Conservation (phyloP, 169 alveolate genomes). For the Cryptosporidium ryanae region DNA sequence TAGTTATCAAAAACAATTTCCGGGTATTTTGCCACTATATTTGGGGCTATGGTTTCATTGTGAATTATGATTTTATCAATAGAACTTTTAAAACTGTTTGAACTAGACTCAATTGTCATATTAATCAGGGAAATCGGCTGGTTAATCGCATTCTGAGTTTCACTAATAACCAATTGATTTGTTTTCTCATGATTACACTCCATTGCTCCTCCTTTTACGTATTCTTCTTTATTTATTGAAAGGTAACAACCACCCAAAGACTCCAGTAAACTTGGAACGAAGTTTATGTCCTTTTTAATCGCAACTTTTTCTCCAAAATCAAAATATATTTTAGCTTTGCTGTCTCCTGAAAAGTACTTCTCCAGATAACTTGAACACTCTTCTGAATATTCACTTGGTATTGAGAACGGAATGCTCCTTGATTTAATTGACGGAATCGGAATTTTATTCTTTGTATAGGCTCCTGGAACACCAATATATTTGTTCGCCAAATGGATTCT, state of each 20-base stretch:
- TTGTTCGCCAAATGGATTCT: not conserved
- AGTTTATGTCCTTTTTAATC: constrained; percentile 7
- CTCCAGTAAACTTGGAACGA: constrained; percentile 13
- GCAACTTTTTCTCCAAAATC: constrained; percentile 19
- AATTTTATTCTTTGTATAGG: constrained; percentile 26
- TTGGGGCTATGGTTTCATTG: constrained; percentile 48
- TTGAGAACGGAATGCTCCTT: constrained; percentile 25
- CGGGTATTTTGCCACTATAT: constrained; percentile 28
- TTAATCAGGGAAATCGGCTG: constrained; percentile 50
- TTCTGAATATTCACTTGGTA: constrained; percentile 17
- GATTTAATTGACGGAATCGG: constrained; percentile 42
- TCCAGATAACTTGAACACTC: constrained; percentile 17
- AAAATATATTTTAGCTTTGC: not conserved
- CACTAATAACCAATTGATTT: not conserved
- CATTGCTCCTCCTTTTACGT: constrained; percentile 27
- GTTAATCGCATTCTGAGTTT: constrained; percentile 4
- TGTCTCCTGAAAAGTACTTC: not conserved
- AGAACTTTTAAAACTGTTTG: not conserved
- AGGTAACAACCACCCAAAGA: constrained; percentile 8
- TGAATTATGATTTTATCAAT: constrained; percentile 14
- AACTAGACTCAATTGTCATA: not conserved
- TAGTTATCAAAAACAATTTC: constrained; percentile 19
- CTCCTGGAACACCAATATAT: constrained; percentile 21
- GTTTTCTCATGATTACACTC: constrained; percentile 13
- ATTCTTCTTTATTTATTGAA: constrained; percentile 26